Conservation (phyloP, 495 filamentous ascomycete species). For the Penicillium cosmopolitanum region DNA sequence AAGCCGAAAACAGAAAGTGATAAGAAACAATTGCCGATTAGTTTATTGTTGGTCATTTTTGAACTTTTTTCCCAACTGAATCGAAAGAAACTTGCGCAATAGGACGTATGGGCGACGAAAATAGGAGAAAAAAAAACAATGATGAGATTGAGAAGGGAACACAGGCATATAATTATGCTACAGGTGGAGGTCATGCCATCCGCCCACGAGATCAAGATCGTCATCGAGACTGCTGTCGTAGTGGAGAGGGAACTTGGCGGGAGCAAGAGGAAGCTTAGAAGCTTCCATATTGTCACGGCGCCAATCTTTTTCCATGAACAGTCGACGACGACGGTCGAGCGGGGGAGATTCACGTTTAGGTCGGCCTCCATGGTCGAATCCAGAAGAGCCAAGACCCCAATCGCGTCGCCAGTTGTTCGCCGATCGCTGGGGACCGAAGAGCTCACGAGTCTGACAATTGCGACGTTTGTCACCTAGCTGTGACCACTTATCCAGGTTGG, state of each 20-base stretch:
- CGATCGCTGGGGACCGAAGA: constrained; percentile 46
- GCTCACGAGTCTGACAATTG: constrained; percentile 57
- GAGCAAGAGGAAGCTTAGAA: constrained; percentile 30
- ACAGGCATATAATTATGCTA: constrained; percentile 30
- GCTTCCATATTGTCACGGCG: constrained; percentile 54
- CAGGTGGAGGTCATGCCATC: constrained; percentile 70
- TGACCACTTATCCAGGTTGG: constrained; percentile 81
- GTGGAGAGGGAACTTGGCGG: constrained; percentile 21
- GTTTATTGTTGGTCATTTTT: constrained; percentile 36
- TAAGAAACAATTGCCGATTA: constrained; percentile 23
- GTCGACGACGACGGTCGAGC: constrained; percentile 42
- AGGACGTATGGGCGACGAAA: constrained; percentile 20
- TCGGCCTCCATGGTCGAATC: constrained; percentile 51
- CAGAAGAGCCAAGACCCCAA: constrained; percentile 58
- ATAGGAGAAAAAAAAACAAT: constrained; percentile 12
- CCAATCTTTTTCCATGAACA: constrained; percentile 63
- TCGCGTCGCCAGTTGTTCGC: constrained; percentile 51
- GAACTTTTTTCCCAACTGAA: constrained; percentile 36
- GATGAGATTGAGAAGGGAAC: constrained; percentile 7
- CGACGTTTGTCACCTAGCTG: constrained; percentile 80
- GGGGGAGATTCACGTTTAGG: constrained; percentile 53
- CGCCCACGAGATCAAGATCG: constrained; percentile 88
- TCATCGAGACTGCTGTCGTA: constrained; percentile 65
- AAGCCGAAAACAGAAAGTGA: constrained; percentile 24
- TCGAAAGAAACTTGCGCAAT: constrained; percentile 17